Base-by-base conservation (phyloP, 1,139 yeast species). In the Groenewaldozyma sp. region DNA sequence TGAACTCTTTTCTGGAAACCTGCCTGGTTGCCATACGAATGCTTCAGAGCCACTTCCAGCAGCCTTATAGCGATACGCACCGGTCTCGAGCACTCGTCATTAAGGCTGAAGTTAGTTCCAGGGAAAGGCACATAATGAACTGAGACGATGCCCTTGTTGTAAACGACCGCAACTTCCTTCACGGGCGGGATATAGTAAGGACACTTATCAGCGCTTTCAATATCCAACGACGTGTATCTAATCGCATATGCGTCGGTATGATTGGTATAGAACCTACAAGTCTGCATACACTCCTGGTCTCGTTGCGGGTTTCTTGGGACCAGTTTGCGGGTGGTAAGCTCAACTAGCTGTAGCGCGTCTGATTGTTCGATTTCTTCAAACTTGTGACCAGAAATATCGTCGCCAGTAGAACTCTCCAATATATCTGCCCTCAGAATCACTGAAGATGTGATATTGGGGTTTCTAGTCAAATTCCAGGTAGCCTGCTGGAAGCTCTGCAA, bases 111-210 rank as follows among this genome's bases (percentile, higher is more conserved):
- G 41, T 2, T 51, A 47, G n/a, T 47, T 43, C 17, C 29, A 11
- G 60, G 57, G 55, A 79, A 83, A 2, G 93, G 86, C 7, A 79
- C 56, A 52, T 86, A 87, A 54, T 84, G 93, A n/a, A 86, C 74
- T 0, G 94, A 82, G n/a, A 84, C 61, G n/a, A 58, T 61, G 1
- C 58, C 54, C 3, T 65, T 54, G 47, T 70, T 71, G 45, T 70
- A 75, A 28, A 83, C 61, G 6, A 91, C 70, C 0, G 86, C 96
- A n/a, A 86, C 87, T 0, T 82, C 87, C 43, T 73, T 66, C 1
- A 81, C 94, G 9, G 79, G 78, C 1, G 97, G 97, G 22, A 88
- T 71, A 58, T 91, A 91, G 55, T 78, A 91, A 1, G 98, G 98
- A 34, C 77, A 77, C 28, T 78, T 81, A 1, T 73, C 80, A n/a